phyloP scores from a whole-genome alignment of 164 flowering plant species.

The Stephania yunnanensis region DNA sequence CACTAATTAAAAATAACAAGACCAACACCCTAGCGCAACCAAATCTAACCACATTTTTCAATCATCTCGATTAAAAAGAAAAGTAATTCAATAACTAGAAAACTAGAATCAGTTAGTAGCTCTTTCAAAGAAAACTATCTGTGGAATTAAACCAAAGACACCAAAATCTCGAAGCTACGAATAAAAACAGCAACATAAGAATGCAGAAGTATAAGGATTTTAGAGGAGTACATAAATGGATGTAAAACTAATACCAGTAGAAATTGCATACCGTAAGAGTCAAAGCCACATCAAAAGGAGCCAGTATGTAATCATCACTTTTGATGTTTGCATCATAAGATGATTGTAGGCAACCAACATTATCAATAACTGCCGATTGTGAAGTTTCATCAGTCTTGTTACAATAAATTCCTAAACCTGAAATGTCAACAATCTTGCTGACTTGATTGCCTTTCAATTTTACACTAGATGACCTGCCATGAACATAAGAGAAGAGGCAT shows the following conservation, averaged over 20 bases:
- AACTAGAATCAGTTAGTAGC: too few species aligned
- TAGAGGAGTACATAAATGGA: neutral
- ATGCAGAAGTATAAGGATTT: neutral
- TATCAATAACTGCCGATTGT: constrained; percentile 19
- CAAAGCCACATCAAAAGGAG: constrained; percentile 54
- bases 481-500: constrained; percentile 1
- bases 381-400: constrained; percentile 20
- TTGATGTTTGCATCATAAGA: constrained; percentile 17
- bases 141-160: neutral
- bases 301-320: constrained; percentile 39
- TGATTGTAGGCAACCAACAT: constrained; percentile 17
- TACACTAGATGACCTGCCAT: constrained; percentile 37
- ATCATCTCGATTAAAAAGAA: too few species aligned
- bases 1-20: too few species aligned
- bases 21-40: too few species aligned
- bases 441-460: constrained; percentile 52
- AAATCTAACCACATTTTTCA: too few species aligned
- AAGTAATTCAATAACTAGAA: too few species aligned
- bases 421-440: constrained; percentile 57
- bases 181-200: neutral
- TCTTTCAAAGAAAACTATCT: neutral
- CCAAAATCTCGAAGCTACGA: neutral
- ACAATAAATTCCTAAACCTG: constrained; percentile 62
- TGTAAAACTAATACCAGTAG: neutral
- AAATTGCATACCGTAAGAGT: constrained; percentile 60